These are phyloP conservation scores for Dichotomopilus funicola DNA, from an alignment of 2,329 filamentous ascomycete genomes.

Conservation along the genomic window DNA sequence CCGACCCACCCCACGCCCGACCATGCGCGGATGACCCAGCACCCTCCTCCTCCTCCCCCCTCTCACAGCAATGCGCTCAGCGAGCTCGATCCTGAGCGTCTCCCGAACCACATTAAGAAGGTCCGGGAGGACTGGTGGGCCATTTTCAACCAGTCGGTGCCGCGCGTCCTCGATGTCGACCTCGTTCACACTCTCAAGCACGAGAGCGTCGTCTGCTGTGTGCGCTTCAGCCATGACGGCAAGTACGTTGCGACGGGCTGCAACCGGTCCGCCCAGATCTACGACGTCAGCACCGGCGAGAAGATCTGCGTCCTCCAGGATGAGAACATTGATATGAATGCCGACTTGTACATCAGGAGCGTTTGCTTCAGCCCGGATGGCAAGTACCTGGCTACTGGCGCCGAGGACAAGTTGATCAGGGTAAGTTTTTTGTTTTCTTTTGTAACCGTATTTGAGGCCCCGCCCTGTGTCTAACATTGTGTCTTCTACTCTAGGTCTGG, in stretches of 20 bases:
- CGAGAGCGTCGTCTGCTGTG: constrained; percentile 96
- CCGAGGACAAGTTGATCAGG: constrained; percentile 94
- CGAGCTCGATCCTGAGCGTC: constrained; percentile 78
- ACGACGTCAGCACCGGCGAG: constrained; percentile 79
- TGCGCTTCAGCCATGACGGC: constrained; percentile 91
- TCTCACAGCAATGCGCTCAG: constrained; percentile 60
- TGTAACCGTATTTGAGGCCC: too few relatives aligned
- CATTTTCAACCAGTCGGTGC: constrained; percentile 89
- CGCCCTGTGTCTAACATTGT: neutral
- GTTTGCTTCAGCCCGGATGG: constrained; percentile 98
- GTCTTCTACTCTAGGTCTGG: constrained; percentile 64
- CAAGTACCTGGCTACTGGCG: constrained; percentile 86
- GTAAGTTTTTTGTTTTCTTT: constrained; percentile 46
- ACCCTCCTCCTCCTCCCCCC: constrained; percentile 38
- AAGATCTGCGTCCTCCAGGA: constrained; percentile 90
- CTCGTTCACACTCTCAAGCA: constrained; percentile 88
- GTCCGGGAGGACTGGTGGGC: constrained; percentile 90
- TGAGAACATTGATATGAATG: constrained; percentile 75
- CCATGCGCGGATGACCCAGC: constrained; percentile 46
- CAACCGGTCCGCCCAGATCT: constrained; percentile 99
- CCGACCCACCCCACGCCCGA: constrained; percentile 70
- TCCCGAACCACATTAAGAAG: constrained; percentile 83
- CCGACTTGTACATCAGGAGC: constrained; percentile 93
- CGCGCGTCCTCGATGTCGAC: constrained; percentile 85
- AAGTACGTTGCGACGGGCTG: constrained; percentile 95